Percentiles rank a stretch among this genome's conserved stretches.
Conservation (phyloP, 1,284 basidiomycete genomes). For the Cutaneotrichosporon mucoides region DNA sequence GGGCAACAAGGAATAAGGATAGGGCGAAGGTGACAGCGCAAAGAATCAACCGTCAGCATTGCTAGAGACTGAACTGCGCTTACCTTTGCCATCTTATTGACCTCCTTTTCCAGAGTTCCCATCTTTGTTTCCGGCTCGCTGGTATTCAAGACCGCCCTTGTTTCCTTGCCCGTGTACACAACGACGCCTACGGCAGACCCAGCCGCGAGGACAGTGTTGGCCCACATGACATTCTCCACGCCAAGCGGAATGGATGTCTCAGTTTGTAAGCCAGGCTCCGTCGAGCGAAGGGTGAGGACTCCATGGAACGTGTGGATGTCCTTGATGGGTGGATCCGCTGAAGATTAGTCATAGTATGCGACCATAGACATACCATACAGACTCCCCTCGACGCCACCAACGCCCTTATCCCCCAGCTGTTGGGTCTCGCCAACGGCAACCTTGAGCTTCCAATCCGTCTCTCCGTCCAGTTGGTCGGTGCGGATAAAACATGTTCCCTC, state of each 20-base stretch:
- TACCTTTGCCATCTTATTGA: conserved; percentile 93
- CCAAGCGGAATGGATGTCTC: conserved; percentile 73
- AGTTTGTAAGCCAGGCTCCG: conserved; percentile 51
- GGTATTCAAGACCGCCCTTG: conserved; percentile 98
- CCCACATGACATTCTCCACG: conserved; percentile 93
- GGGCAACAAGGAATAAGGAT: conserved; percentile 83
- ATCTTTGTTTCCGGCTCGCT: conserved; percentile 94
- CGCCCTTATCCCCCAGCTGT: conserved; percentile 63
- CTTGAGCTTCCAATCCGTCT: conserved; percentile 98
- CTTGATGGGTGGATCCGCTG: conserved; percentile 90
- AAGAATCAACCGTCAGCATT: conserved; percentile 62
- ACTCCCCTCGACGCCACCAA: conserved; percentile 72
- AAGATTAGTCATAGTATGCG: conserved; percentile 4
- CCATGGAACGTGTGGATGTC: conserved; percentile 96
- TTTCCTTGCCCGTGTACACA: conserved; percentile 91
- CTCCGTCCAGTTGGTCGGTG: conserved; percentile 97
- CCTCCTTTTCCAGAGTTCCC: conserved; percentile 87
- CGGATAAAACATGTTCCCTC: conserved; percentile 93
- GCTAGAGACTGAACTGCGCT: conserved; percentile 8
- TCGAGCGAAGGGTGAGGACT: conserved; percentile 71
- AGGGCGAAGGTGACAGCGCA: conserved; percentile 90
- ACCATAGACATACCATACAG: conserved; percentile 62
- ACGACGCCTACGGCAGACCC: conserved; percentile 90
- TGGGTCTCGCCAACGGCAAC: conserved; percentile 84
- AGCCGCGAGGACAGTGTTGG: conserved; percentile 94